Evolutionary conservation across 73 alveolate genomes (phyloP).

Genomic region (Tetrahymena malaccensis): DNA sequence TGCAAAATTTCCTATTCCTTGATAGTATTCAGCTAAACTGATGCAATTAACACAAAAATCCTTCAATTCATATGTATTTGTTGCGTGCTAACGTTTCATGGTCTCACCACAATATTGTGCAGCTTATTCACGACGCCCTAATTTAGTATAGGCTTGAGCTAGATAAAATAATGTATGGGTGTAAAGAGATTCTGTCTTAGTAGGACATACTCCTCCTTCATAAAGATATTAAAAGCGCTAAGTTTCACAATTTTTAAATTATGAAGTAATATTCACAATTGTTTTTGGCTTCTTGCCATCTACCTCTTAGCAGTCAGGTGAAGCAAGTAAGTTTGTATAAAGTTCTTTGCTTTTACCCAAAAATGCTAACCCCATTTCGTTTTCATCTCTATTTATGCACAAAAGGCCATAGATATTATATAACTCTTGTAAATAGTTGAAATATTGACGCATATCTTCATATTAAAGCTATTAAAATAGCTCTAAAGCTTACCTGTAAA

Average conservation of each 20-base stretch:
- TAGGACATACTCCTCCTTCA: conserved; percentile 87
- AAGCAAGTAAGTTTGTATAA: conserved; percentile 37
- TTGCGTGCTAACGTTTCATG: conserved; percentile 84
- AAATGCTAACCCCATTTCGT: conserved; percentile 81
- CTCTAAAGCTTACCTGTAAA: conserved; percentile 1
- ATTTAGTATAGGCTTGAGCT: conserved; percentile 95
- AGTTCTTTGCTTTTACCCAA: conserved; percentile 83
- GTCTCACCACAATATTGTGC: conserved; percentile 88
- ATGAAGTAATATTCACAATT: background rate
- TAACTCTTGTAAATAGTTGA: conserved; percentile 74
- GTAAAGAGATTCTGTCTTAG: conserved; percentile 79
- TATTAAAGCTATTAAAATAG: conserved; percentile 34
- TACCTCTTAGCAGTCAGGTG: background rate
- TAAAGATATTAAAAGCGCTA: conserved; percentile 26
- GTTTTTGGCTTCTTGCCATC: background rate
- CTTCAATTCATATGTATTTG: conserved; percentile 80
- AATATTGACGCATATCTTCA: conserved; percentile 49
- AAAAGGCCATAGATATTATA: conserved; percentile 86
- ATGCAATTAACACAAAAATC: conserved; percentile 91
- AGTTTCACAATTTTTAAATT: background rate
- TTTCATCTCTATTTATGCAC: conserved; percentile 82
- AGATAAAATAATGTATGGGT: conserved; percentile 89
- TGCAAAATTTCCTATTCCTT: conserved; percentile 75
- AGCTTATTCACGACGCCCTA: conserved; percentile 85
- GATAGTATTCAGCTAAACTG: conserved; percentile 87